phyloP scores from a whole-genome alignment of 2,329 filamentous ascomycete genomes.

The Plenodomus tracheiphilus region DNA sequence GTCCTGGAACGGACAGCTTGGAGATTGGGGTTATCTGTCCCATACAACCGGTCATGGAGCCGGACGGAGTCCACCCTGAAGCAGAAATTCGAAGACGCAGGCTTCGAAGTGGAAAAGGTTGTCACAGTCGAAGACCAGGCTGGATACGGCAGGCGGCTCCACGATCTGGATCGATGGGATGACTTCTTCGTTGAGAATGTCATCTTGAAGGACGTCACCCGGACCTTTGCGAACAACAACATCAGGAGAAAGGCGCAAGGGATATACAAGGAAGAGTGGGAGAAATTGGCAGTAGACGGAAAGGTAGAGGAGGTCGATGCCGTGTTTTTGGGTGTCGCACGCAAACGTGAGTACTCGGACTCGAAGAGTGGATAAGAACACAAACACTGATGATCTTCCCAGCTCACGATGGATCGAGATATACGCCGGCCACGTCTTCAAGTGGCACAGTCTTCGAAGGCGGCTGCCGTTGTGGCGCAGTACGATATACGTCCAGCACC shows the following conservation, averaged over 20 bases:
- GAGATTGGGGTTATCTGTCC: slow-evolving; percentile 36
- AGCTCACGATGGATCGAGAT: slow-evolving; percentile 33
- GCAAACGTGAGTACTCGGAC: slow-evolving; percentile 31
- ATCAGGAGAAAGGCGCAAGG: slow-evolving; percentile 38
- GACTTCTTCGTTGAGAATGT: slow-evolving; percentile 43
- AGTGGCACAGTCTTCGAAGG: slow-evolving; percentile 41
- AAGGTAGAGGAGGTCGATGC: slow-evolving; percentile 45
- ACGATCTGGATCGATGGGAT: slow-evolving; percentile 36
- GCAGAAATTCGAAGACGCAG: slow-evolving; percentile 39
- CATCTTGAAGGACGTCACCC: slow-evolving; percentile 27
- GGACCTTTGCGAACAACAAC: slow-evolving; percentile 34
- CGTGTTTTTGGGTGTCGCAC: slow-evolving; percentile 44
- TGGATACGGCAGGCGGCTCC: slow-evolving; percentile 32
- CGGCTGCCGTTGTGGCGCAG: slow-evolving; percentile 49
- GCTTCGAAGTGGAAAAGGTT: slow-evolving; percentile 39
- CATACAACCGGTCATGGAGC: slow-evolving; percentile 45
- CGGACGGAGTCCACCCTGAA: slow-evolving; percentile 36
- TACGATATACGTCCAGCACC: slow-evolving; percentile 47
- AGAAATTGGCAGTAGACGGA: slow-evolving; percentile 41
- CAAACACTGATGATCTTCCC: slow-evolving; percentile 5
- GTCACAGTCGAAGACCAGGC: slow-evolving; percentile 38
- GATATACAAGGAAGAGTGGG: slow-evolving; percentile 45
- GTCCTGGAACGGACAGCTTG: slow-evolving; percentile 43
- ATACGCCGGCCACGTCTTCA: slow-evolving; percentile 8
- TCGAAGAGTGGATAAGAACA: neutral